A percentile compares a stretch with the other conserved stretches of the same genome.
phyloP scores from a whole-genome alignment of 148 eudicot species.

The Simmondsia chinensis region DNA sequence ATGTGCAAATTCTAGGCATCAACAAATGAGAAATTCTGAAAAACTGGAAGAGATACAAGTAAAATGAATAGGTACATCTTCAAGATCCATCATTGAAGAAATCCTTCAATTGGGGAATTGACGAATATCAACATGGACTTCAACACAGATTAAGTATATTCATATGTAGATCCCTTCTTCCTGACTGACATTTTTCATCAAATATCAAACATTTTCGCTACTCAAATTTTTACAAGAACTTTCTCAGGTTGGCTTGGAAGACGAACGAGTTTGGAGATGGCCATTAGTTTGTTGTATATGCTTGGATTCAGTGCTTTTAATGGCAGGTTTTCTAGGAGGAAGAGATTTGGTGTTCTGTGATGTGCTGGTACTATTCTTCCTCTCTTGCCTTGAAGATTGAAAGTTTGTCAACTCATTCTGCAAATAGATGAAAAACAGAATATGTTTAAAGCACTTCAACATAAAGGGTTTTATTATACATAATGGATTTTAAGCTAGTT shows the following conservation, averaged over 20 bases:
- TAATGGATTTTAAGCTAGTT: not conserved
- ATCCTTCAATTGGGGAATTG: not conserved
- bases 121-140: not conserved
- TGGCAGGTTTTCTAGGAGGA: conserved; percentile 15
- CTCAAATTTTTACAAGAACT: not conserved
- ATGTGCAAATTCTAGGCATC: too few relatives aligned
- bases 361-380: not conserved
- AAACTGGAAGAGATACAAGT: too few relatives aligned
- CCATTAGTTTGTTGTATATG: too few relatives aligned
- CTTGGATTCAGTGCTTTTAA: conserved; percentile 7
- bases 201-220: not conserved
- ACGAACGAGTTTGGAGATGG: too few relatives aligned
- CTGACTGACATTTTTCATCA: not conserved
- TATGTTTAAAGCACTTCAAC: not conserved
- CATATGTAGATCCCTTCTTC: not conserved
- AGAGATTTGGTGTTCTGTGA: conserved; percentile 11
- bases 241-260: too few relatives aligned
- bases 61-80: too few relatives aligned
- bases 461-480: not conserved
- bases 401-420: conserved; percentile 4
- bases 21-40: too few relatives aligned
- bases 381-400: conserved; percentile 8
- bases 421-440: not conserved
- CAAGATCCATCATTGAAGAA: not conserved
- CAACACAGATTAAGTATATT: not conserved